Percentiles rank a stretch among this genome's conserved stretches.
Conservation (phyloP, 2,329 filamentous ascomycete species). For the Diaporthe nobilis region DNA sequence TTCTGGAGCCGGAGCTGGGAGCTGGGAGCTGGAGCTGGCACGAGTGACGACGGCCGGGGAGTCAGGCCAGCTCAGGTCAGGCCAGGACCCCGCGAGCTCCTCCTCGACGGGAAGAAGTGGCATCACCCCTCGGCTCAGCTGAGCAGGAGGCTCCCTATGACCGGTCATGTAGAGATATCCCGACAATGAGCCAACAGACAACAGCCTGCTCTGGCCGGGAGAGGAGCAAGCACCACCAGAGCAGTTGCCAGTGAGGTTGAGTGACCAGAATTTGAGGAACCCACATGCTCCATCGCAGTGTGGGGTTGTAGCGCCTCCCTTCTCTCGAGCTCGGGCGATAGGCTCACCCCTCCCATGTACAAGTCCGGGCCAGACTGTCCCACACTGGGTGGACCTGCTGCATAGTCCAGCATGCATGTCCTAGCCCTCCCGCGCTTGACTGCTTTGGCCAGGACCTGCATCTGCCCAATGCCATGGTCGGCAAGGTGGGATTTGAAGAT, state of each 20-base stretch:
- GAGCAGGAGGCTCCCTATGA: conserved; percentile 8
- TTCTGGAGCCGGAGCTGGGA: conserved; percentile 29
- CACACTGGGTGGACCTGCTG: conserved; percentile 34
- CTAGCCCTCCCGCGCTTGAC: conserved; percentile 41
- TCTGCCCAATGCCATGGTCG: conserved; percentile 31
- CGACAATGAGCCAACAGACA: conserved; percentile 6
- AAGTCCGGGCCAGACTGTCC: conserved; percentile 31
- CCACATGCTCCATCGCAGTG: conserved; percentile 39
- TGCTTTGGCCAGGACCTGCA: conserved; percentile 38
- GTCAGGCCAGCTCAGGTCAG: not conserved
- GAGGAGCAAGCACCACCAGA: conserved; percentile 21
- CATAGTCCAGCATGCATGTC: conserved; percentile 34
- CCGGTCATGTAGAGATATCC: not conserved
- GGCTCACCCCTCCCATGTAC: conserved; percentile 18
- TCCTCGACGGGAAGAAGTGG: not conserved
- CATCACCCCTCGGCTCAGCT: conserved; percentile 32
- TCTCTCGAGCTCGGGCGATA: not conserved
- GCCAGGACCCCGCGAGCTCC: conserved; percentile 6
- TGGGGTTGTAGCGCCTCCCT: conserved; percentile 33
- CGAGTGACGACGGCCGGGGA: conserved; percentile 18
- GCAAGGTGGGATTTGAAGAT: conserved; percentile 33
- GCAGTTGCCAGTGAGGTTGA: conserved; percentile 17
- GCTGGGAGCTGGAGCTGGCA: conserved; percentile 18
- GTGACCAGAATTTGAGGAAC: conserved; percentile 30
- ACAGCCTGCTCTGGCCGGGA: conserved; percentile 8